Percentiles rank a stretch among this genome's conserved stretches.
These are phyloP conservation scores for Nemania serpens DNA, from an alignment of 2,329 filamentous ascomycete genomes.

Conservation along the genomic window DNA sequence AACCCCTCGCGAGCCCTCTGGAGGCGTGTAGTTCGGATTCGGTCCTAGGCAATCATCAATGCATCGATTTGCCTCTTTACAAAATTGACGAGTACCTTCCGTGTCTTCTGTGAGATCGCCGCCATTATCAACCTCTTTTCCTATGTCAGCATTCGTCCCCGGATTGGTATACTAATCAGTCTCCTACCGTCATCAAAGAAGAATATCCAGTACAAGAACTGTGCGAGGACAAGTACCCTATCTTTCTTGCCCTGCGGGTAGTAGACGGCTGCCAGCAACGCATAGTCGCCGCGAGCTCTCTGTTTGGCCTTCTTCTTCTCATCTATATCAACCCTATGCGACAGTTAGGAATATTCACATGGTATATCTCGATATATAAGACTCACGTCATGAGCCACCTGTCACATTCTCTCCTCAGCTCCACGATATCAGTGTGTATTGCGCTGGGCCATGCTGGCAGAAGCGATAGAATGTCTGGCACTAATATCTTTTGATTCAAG, in stretches of 20 bases:
- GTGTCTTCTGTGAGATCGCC: constrained; percentile 38
- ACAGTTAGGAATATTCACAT: constrained; percentile 12
- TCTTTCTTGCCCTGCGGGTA: constrained; percentile 39
- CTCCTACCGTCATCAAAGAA: constrained; percentile 38
- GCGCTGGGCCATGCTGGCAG: constrained; percentile 38
- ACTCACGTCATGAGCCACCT: constrained; percentile 37
- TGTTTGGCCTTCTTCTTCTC: constrained; percentile 39
- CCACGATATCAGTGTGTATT: constrained; percentile 35
- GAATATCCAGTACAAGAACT: constrained; percentile 42
- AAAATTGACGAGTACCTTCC: constrained; percentile 33
- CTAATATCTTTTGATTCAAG: constrained; percentile 34
- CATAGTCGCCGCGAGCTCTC: constrained; percentile 37
- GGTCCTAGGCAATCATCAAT: constrained; percentile 37
- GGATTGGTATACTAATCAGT: too few relatives aligned
- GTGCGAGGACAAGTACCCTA: constrained; percentile 34
- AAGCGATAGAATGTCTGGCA: constrained; percentile 37
- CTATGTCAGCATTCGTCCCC: not conserved
- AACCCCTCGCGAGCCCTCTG: constrained; percentile 29
- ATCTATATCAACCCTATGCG: constrained; percentile 33
- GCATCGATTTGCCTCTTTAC: constrained; percentile 34
- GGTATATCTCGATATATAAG: not conserved
- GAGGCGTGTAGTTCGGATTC: constrained; percentile 32
- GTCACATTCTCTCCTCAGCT: constrained; percentile 37
- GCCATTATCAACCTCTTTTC: constrained; percentile 39
- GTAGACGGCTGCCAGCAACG: constrained; percentile 35